Conservation (phyloP, 306 rosid genomes). For the barrel medic (Medicago truncatula) region DNA sequence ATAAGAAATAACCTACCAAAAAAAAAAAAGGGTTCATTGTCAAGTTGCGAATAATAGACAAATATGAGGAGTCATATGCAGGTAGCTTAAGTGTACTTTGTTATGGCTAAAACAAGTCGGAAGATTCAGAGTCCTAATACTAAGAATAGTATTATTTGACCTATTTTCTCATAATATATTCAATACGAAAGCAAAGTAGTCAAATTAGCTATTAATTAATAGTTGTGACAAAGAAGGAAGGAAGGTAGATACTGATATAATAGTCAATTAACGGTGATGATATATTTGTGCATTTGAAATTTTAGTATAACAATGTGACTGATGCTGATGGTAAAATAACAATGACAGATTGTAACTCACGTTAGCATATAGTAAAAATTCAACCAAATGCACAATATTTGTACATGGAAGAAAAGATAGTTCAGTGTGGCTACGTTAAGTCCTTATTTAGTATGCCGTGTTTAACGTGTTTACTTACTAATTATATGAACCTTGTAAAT, state of each 20-base stretch:
- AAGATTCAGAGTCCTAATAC: slow-evolving; percentile 7
- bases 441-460: not conserved
- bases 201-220: slow-evolving; percentile 19
- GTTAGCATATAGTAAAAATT: slow-evolving; percentile 10
- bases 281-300: slow-evolving; percentile 32
- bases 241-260: slow-evolving; percentile 37
- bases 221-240: slow-evolving; percentile 44
- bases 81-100: slow-evolving; percentile 5
- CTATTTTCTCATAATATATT: not conserved
- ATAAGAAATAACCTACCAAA: too few relatives aligned
- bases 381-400: not conserved
- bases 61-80: not conserved
- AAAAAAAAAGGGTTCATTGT: too few relatives aligned
- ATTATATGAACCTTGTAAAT: not conserved
- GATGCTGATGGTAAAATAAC: slow-evolving; percentile 49
- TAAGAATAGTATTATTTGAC: slow-evolving; percentile 26
- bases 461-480: not conserved
- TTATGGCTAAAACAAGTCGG: slow-evolving; percentile 17
- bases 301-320: slow-evolving; percentile 21
- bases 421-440: not conserved
- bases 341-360: slow-evolving; percentile 20
- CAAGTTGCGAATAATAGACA: not conserved
- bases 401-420: not conserved
- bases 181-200: slow-evolving; percentile 32
- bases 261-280: slow-evolving; percentile 46